These are phyloP conservation scores for Sicyos baderoa DNA, from an alignment of 306 rosid genomes.

Conservation along the genomic window DNA sequence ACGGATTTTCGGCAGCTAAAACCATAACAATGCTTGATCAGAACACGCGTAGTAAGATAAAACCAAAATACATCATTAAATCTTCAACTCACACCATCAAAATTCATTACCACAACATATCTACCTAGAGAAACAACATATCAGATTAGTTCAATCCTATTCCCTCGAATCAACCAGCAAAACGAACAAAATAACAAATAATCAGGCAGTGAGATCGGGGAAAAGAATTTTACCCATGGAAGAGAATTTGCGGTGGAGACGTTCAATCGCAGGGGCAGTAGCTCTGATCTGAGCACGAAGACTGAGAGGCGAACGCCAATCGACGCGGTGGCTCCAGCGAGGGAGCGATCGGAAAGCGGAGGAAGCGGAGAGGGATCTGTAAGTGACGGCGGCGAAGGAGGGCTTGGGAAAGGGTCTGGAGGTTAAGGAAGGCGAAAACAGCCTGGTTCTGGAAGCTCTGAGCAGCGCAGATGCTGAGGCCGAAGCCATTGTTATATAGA, in stretches of 20 bases:
- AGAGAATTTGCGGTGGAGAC: slow-evolving; percentile 63
- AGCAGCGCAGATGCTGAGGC: slow-evolving; percentile 45
- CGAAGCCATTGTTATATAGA: slow-evolving; percentile 35
- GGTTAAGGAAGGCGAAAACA: slow-evolving; percentile 24
- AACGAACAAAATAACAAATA: background rate
- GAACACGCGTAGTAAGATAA: background rate
- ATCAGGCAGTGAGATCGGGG: background rate
- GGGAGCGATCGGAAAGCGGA: slow-evolving; percentile 16
- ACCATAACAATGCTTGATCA: slow-evolving; percentile 17
- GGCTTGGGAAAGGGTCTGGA: slow-evolving; percentile 39
- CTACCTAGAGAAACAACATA: background rate
- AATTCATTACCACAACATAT: background rate
- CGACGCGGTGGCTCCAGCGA: slow-evolving; percentile 69
- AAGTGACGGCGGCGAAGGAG: slow-evolving; percentile 4
- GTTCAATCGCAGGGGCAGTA: slow-evolving; percentile 60
- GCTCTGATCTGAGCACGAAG: slow-evolving; percentile 85
- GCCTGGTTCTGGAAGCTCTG: slow-evolving; percentile 50
- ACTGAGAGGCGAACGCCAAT: slow-evolving; percentile 54
- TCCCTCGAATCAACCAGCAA: too few relatives aligned
- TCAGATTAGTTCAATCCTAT: too few relatives aligned
- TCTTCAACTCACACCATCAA: background rate
- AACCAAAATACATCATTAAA: background rate
- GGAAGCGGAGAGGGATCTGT: slow-evolving; percentile 31
- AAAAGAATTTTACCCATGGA: slow-evolving; percentile 41
- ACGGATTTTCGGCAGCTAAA: slow-evolving; percentile 78